phyloP scores from a whole-genome alignment of 2,329 filamentous ascomycete species.

The Pseudogymnoascus sp. region DNA sequence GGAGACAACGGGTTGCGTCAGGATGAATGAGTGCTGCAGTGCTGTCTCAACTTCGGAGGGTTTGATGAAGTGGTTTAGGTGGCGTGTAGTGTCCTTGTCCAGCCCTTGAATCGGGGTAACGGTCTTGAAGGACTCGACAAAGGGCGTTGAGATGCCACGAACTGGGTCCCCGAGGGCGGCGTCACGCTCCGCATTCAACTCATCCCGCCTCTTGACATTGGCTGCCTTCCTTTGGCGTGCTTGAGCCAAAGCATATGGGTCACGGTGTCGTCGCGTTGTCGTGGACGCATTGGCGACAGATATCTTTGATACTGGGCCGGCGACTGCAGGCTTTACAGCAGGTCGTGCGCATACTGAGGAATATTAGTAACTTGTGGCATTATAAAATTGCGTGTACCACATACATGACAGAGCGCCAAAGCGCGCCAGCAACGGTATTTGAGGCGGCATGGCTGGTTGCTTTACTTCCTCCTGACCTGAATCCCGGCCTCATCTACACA shows the following conservation, averaged over 20 bases:
- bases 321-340: constrained; percentile 40
- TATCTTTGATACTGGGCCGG: constrained; percentile 50
- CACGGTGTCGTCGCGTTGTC: constrained; percentile 61
- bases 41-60: constrained; percentile 61
- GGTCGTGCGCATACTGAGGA: constrained; percentile 55
- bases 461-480: constrained; percentile 12
- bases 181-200: constrained; percentile 59
- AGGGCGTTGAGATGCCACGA: constrained; percentile 71
- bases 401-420: constrained; percentile 56
- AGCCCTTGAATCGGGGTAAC: constrained; percentile 34
- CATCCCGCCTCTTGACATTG: constrained; percentile 69
- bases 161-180: constrained; percentile 69
- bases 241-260: constrained; percentile 78
- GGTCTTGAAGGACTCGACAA: constrained; percentile 73
- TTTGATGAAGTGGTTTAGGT: constrained; percentile 73
- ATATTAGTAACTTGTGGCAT: constrained; percentile 13
- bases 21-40: constrained; percentile 58
- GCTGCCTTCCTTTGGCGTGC: constrained; percentile 76
- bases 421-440: constrained; percentile 55
- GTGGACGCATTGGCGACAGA: constrained; percentile 61
- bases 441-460: constrained; percentile 53
- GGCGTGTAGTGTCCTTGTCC: constrained; percentile 37
- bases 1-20: constrained; percentile 53
- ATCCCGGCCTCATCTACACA: constrained; percentile 1
- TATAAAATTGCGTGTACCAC: constrained; percentile 24